Conservation (phyloP, 768 basidiomycete species). For the Gautieria morchelliformis region DNA sequence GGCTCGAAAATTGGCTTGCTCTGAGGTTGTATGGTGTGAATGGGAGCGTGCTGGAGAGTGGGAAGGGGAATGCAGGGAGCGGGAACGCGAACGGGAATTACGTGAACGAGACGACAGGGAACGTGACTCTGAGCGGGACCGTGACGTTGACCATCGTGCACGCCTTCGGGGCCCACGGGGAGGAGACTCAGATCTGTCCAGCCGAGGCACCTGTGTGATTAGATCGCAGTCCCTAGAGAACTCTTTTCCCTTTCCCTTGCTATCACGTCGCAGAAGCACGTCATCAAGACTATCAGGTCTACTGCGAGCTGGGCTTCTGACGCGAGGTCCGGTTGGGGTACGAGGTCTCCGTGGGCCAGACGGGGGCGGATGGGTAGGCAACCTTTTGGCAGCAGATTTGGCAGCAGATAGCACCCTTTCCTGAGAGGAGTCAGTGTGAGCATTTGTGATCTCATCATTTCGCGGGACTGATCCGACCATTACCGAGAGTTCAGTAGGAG, state of each 20-base stretch:
- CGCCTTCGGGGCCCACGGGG: background rate
- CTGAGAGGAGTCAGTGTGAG: background rate
- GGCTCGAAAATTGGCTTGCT: background rate
- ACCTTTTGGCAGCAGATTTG: background rate
- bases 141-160: background rate
- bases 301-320: background rate
- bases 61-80: background rate
- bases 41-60: background rate
- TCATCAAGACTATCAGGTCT: background rate
- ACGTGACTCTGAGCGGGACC: background rate
- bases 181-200: background rate
- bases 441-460: too few relatives aligned
- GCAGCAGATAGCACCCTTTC: background rate
- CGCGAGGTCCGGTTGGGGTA: slow-evolving; percentile 2
- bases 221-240: background rate
- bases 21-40: background rate
- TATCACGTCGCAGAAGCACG: background rate
- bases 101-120: background rate
- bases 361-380: background rate
- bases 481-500: background rate
- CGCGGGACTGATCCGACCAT: background rate
- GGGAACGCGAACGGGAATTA: background rate
- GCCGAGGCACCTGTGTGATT: background rate
- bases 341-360: background rate
- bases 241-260: slow-evolving; percentile 5